Conservation (phyloP, 306 rosid species). For the Hylodesmum podocarpum region DNA sequence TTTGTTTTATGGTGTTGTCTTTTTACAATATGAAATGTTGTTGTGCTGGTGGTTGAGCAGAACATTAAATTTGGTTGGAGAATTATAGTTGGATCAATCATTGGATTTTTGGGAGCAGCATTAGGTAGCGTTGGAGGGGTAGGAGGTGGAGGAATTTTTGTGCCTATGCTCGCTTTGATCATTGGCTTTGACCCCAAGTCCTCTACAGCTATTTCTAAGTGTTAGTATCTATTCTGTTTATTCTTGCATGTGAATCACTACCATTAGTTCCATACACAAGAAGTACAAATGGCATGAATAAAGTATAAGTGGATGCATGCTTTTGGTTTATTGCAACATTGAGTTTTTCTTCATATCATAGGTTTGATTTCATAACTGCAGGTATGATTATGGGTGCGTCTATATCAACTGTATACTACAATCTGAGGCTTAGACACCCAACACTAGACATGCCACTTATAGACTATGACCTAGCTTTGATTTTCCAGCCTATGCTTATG, state of each 20-base stretch:
- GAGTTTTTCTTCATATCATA: background rate
- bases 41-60: slow-evolving; percentile 33
- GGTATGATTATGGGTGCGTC: slow-evolving; percentile 94
- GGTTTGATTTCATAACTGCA: slow-evolving; percentile 26
- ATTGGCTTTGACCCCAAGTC: slow-evolving; percentile 85
- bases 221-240: slow-evolving; percentile 43
- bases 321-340: background rate
- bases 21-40: slow-evolving; percentile 18
- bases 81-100: slow-evolving; percentile 63
- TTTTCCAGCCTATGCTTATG: slow-evolving; percentile 90
- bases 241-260: background rate
- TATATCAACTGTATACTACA: slow-evolving; percentile 73
- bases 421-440: slow-evolving; percentile 76
- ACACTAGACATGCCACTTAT: slow-evolving; percentile 73
- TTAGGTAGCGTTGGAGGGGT: slow-evolving; percentile 91
- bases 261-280: background rate
- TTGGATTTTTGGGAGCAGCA: slow-evolving; percentile 89
- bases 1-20: background rate
- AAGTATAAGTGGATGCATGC: no score
- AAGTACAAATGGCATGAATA: no score
- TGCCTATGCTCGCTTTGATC: slow-evolving; percentile 83
- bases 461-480: slow-evolving; percentile 79
- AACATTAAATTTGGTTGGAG: slow-evolving; percentile 79
- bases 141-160: slow-evolving; percentile 90
- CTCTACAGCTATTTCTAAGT: slow-evolving; percentile 83